Conservation (phyloP, 1,284 basidiomycete species). For the Microbotryomycetes sp. region DNA sequence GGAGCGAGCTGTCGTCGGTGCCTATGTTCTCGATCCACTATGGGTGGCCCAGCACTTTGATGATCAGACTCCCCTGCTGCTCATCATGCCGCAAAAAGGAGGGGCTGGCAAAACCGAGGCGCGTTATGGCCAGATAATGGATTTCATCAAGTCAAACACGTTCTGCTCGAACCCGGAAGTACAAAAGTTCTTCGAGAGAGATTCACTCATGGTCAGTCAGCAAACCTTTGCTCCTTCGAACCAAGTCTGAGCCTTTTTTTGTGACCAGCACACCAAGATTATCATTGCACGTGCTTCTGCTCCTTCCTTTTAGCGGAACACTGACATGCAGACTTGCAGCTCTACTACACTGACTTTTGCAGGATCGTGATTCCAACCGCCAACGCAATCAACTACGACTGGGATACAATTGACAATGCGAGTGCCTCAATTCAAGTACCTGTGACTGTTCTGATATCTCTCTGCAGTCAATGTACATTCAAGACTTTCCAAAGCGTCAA, state of each 20-base stretch:
- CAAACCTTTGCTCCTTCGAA: no score
- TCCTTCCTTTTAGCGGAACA: not conserved
- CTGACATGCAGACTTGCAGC: not conserved
- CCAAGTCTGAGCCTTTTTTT: no score
- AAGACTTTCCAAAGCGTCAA: slow-evolving; percentile 22
- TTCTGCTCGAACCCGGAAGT: not conserved
- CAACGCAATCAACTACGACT: slow-evolving; percentile 25
- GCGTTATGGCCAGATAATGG: not conserved
- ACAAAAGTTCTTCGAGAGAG: not conserved
- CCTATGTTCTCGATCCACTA: slow-evolving; percentile 6
- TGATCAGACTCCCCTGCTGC: slow-evolving; percentile 4
- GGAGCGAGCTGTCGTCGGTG: slow-evolving; percentile 11
- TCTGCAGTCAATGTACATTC: slow-evolving; percentile 13
- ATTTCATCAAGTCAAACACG: not conserved
- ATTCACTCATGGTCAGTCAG: not conserved
- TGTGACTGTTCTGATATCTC: not conserved
- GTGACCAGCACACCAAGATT: slow-evolving; percentile 16
- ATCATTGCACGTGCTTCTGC: slow-evolving; percentile 2
- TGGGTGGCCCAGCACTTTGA: slow-evolving; percentile 23
- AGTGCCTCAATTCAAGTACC: not conserved
- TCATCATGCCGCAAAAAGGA: slow-evolving; percentile 14
- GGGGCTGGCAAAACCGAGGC: not conserved
- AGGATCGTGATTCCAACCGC: slow-evolving; percentile 28
- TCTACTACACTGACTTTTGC: slow-evolving; percentile 15
- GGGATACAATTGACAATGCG: slow-evolving; percentile 23